Evolutionary conservation across 768 basidiomycete genomes (phyloP).

Genomic region (Nidula microcarpa): DNA sequence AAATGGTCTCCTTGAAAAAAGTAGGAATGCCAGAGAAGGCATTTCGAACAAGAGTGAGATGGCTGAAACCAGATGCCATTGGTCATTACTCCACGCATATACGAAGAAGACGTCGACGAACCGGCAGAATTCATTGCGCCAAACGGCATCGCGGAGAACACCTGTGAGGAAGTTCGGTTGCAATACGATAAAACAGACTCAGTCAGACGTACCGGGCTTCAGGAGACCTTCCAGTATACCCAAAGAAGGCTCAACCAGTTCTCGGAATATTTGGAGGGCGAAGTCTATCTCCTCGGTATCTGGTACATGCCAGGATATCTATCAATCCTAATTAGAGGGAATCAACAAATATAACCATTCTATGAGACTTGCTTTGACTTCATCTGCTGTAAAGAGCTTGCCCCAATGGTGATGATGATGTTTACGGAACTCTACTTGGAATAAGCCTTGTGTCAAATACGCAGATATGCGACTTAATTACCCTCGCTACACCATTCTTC

Average conservation of each 20-base stretch:
- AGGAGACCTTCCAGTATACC: slow-evolving; percentile 53
- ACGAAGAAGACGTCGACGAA: slow-evolving; percentile 20
- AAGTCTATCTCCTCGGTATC: slow-evolving; percentile 69
- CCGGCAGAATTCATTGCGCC: slow-evolving; percentile 89
- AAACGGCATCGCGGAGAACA: slow-evolving; percentile 50
- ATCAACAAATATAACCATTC: neutral
- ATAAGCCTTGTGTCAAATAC: neutral
- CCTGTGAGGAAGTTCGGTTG: slow-evolving; percentile 21
- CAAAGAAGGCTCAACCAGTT: slow-evolving; percentile 64
- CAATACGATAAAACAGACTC: neutral
- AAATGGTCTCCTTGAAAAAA: slow-evolving; percentile 49
- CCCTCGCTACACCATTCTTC: slow-evolving; percentile 74
- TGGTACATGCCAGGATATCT: slow-evolving; percentile 82
- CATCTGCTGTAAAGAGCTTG: slow-evolving; percentile 64
- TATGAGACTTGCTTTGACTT: slow-evolving; percentile 53
- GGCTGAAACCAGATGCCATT: slow-evolving; percentile 28
- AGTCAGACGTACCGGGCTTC: slow-evolving; percentile 35
- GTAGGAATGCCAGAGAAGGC: slow-evolving; percentile 75
- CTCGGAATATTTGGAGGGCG: slow-evolving; percentile 63
- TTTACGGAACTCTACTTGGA: slow-evolving; percentile 53
- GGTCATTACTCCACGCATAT: neutral
- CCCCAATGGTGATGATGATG: slow-evolving; percentile 81
- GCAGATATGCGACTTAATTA: slow-evolving; percentile 18
- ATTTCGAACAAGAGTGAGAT: slow-evolving; percentile 70
- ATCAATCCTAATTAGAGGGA: neutral